Percentiles rank a stretch among this genome's conserved stretches.
phyloP scores from a whole-genome alignment of 2,329 filamentous ascomycete genomes.

The Drechslera avenae region DNA sequence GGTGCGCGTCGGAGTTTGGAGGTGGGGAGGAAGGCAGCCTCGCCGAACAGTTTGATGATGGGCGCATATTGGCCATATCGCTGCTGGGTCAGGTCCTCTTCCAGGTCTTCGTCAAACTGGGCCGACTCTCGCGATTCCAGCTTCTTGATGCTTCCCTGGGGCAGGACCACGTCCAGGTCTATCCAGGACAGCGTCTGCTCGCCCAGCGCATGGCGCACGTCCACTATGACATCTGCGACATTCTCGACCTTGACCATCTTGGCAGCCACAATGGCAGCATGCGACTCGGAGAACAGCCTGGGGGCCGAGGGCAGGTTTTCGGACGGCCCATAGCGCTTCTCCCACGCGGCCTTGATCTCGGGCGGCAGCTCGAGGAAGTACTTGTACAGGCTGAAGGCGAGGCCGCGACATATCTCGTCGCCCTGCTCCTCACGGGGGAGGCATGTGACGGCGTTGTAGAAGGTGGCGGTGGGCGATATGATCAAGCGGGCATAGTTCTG shows the following conservation, averaged over 20 bases:
- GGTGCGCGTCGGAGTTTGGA: constrained; percentile 82
- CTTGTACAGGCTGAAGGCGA: constrained; percentile 91
- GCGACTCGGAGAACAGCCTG: constrained; percentile 82
- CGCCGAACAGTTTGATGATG: constrained; percentile 78
- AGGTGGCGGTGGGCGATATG: constrained; percentile 87
- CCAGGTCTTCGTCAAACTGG: constrained; percentile 60
- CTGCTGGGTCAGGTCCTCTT: constrained; percentile 69
- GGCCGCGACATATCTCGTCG: constrained; percentile 86
- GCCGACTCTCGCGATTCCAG: constrained; percentile 58
- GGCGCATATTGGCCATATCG: constrained; percentile 80
- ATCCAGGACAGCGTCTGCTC: constrained; percentile 83
- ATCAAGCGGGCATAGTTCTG: constrained; percentile 90
- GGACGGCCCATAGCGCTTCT: constrained; percentile 57
- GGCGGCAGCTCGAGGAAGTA: constrained; percentile 90
- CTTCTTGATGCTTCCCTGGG: constrained; percentile 69
- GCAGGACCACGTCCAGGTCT: constrained; percentile 86
- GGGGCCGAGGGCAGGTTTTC: constrained; percentile 67
- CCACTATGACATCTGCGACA: constrained; percentile 70
- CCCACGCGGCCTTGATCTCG: constrained; percentile 73
- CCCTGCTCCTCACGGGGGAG: constrained; percentile 93
- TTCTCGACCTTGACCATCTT: constrained; percentile 84
- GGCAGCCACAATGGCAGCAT: constrained; percentile 88
- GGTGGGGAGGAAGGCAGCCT: constrained; percentile 84
- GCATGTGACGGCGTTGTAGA: constrained; percentile 88
- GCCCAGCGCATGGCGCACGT: constrained; percentile 75